Percentiles rank a stretch among this genome's conserved stretches.
phyloP scores from a whole-genome alignment of 306 rosid genomes.

The Betula pendula region DNA sequence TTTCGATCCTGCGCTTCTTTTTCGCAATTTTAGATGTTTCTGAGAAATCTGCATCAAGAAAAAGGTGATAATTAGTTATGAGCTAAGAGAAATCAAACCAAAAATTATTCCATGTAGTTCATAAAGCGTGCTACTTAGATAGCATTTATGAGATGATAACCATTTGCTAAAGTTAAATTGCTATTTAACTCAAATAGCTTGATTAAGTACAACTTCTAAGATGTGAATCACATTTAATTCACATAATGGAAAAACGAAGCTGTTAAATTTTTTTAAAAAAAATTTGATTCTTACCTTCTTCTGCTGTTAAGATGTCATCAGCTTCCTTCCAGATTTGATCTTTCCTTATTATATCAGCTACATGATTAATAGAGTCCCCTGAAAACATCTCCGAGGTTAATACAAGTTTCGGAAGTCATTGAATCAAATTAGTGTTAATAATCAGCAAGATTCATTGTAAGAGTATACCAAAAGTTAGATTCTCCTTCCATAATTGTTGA shows the following conservation, averaged over 20 bases:
- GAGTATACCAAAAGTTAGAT: constrained; percentile 47
- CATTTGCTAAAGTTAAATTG: neutral
- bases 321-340: constrained; percentile 38
- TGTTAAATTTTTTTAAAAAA: constrained; percentile 6
- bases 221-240: constrained; percentile 24
- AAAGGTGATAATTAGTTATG: constrained; percentile 19
- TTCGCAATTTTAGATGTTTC: constrained; percentile 19
- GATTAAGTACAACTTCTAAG: neutral
- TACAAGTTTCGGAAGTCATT: constrained; percentile 18
- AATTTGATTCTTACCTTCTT: constrained; percentile 43
- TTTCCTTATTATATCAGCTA: constrained; percentile 26
- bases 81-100: constrained; percentile 33
- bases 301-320: constrained; percentile 37
- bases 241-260: constrained; percentile 3
- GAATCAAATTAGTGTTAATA: constrained; percentile 12
- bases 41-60: constrained; percentile 49
- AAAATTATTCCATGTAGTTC: constrained; percentile 13
- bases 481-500: constrained; percentile 57
- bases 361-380: constrained; percentile 42
- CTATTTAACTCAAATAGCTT: constrained; percentile 13
- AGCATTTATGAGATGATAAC: neutral
- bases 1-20: constrained; percentile 33
- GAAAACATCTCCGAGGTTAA: constrained; percentile 31
- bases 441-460: constrained; percentile 32
- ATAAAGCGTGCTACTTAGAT: constrained; percentile 7